phyloP scores from a whole-genome alignment of 768 basidiomycete genomes.

The Leccinellum albellum region DNA sequence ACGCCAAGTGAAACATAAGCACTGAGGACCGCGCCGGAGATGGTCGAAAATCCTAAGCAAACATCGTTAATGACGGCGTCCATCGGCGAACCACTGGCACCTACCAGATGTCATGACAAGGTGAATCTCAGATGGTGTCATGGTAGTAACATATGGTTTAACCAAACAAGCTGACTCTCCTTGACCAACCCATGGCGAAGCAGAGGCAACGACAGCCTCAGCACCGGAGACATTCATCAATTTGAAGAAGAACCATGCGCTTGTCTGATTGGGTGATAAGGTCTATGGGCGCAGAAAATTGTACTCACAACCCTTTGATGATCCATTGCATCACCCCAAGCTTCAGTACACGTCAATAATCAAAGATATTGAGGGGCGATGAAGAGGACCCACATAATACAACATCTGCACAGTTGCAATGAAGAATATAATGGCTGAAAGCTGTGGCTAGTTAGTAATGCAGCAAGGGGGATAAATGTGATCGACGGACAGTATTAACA shows the following conservation, averaged over 20 bases:
- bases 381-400: constrained; percentile 52
- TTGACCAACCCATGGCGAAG: constrained; percentile 92
- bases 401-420: constrained; percentile 89
- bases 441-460: constrained; percentile 35
- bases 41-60: constrained; percentile 71
- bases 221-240: constrained; percentile 90
- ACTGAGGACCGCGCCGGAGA: constrained; percentile 83
- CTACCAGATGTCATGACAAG: constrained; percentile 81
- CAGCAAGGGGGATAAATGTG: constrained; percentile 5
- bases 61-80: constrained; percentile 1
- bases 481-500: constrained; percentile 59
- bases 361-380: not conserved
- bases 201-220: constrained; percentile 88
- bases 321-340: constrained; percentile 94
- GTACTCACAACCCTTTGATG: constrained; percentile 71
- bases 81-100: constrained; percentile 7
- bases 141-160: constrained; percentile 75
- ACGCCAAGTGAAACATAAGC: constrained; percentile 82
- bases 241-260: constrained; percentile 93
- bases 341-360: constrained; percentile 18
- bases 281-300: not conserved
- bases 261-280: constrained; percentile 22
- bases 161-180: constrained; percentile 88
- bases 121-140: constrained; percentile 85
- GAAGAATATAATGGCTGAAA: constrained; percentile 87